Conservation (phyloP, 1,139 yeast genomes). For the Candida glucosophila region DNA sequence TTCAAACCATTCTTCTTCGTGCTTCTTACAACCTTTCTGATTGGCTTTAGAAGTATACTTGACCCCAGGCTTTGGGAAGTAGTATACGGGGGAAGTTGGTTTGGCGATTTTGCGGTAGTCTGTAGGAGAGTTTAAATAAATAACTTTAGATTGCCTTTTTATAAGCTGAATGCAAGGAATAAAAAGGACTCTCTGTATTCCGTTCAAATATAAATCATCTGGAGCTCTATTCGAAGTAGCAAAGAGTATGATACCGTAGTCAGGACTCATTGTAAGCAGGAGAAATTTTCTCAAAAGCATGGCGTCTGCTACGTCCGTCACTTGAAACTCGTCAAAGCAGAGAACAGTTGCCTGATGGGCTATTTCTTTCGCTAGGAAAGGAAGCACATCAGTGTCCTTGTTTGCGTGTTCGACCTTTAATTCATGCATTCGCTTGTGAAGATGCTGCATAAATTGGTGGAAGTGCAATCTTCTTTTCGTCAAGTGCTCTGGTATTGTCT, state of each 20-base stretch:
- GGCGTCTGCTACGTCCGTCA: slow-evolving; percentile 97
- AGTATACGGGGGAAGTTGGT: slow-evolving; percentile 76
- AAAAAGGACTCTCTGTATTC: slow-evolving; percentile 85
- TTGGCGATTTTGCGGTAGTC: slow-evolving; percentile 87
- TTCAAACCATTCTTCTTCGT: slow-evolving; percentile 67
- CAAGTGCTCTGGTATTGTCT: slow-evolving; percentile 68
- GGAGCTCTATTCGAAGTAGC: slow-evolving; percentile 96
- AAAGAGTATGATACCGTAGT: slow-evolving; percentile 78
- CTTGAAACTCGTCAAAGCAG: slow-evolving; percentile 95
- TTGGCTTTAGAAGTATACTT: slow-evolving; percentile 45
- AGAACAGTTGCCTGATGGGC: slow-evolving; percentile 68
- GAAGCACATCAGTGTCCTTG: slow-evolving; percentile 72
- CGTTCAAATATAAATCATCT: slow-evolving; percentile 84
- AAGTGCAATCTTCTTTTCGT: slow-evolving; percentile 80
- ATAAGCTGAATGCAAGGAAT: slow-evolving; percentile 84
- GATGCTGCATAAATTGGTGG: slow-evolving; percentile 93
- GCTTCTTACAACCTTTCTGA: slow-evolving; percentile 47
- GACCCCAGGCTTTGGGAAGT: slow-evolving; percentile 60
- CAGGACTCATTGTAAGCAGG: slow-evolving; percentile 50
- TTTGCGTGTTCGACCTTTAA: slow-evolving; percentile 50
- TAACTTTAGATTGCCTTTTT: slow-evolving; percentile 65
- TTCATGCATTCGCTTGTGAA: slow-evolving; percentile 81
- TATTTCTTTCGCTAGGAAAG: slow-evolving; percentile 75
- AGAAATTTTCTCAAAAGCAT: slow-evolving; percentile 80
- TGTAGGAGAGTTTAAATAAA: slow-evolving; percentile 79